Percentiles rank a stretch among this genome's conserved stretches.
These are phyloP conservation scores for Dryadomyces quercus-mongolicae DNA, from an alignment of 2,329 filamentous ascomycete genomes.

Conservation along the genomic window DNA sequence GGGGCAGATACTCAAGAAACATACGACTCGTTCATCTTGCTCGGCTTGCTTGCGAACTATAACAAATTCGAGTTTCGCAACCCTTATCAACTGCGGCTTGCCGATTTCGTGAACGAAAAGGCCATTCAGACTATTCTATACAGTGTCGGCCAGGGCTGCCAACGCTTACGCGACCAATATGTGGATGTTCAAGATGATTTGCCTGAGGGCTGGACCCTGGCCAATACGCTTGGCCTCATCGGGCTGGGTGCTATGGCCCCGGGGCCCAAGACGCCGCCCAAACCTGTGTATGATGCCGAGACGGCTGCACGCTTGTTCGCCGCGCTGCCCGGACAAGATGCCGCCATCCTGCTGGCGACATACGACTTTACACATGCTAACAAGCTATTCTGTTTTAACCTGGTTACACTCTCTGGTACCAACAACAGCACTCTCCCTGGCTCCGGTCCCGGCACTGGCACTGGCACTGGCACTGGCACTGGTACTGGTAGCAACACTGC, in stretches of 20 bases:
- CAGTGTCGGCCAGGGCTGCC: constrained; percentile 63
- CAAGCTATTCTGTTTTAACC: constrained; percentile 82
- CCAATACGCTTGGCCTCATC: constrained; percentile 70
- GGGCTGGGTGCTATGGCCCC: constrained; percentile 48
- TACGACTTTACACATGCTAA: constrained; percentile 94
- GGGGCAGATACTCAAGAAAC: constrained; percentile 57
- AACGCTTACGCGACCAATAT: constrained; percentile 59
- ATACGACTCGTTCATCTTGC: constrained; percentile 66
- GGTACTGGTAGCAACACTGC: neutral
- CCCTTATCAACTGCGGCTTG: constrained; percentile 80
- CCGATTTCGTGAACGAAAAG: constrained; percentile 88
- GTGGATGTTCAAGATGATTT: constrained; percentile 80
- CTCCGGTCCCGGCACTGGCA: neutral
- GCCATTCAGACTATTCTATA: constrained; percentile 73
- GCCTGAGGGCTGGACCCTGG: constrained; percentile 79
- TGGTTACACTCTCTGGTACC: constrained; percentile 47
- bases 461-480: neutral
- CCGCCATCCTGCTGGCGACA: constrained; percentile 67
- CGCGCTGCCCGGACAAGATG: constrained; percentile 66
- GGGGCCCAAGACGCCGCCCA: constrained; percentile 52
- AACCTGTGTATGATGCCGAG: constrained; percentile 57
- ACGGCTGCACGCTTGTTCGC: constrained; percentile 73
- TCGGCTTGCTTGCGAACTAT: constrained; percentile 88
- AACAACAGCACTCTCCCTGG: neutral
- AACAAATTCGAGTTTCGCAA: constrained; percentile 99